Conservation (phyloP, 345 rosid genomes). For the Arabidopsis arenosa region DNA sequence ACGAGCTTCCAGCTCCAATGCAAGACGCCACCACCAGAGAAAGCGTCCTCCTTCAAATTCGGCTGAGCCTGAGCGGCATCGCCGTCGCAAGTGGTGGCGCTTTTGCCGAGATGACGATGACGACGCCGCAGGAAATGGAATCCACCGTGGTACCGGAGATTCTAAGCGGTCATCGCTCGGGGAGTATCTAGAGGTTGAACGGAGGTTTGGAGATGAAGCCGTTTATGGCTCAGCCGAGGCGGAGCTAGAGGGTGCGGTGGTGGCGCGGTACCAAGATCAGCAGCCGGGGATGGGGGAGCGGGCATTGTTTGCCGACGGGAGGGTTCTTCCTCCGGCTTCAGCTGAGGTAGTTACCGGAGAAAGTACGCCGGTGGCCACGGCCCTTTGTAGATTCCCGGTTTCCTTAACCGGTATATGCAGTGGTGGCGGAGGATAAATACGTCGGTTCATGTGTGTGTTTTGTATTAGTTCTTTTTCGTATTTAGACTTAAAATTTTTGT, state of each 20-base stretch:
- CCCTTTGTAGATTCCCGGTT: conserved; percentile 72
- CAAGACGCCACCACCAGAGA: conserved; percentile 35
- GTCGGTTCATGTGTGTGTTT: conserved; percentile 9
- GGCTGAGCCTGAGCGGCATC: conserved; percentile 52
- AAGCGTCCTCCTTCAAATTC: conserved; percentile 44
- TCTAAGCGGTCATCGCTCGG: conserved; percentile 79
- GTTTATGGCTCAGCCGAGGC: conserved; percentile 59
- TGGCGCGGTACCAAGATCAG: conserved; percentile 37
- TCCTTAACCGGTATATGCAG: conserved; percentile 79
- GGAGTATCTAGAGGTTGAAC: conserved; percentile 87
- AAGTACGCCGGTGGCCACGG: conserved; percentile 50
- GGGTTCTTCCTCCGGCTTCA: conserved; percentile 78
- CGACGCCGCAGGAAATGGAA: conserved; percentile 13
- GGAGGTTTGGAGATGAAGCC: conserved; percentile 76
- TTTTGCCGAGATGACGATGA: conserved; percentile 69
- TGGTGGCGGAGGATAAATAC: conserved; percentile 52
- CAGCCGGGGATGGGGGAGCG: conserved; percentile 52
- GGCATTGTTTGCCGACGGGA: conserved; percentile 75
- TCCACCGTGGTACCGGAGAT: conserved; percentile 32
- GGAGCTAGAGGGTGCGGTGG: conserved; percentile 61
- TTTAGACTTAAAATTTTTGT: background rate
- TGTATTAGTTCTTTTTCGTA: background rate
- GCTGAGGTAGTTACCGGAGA: conserved; percentile 39
- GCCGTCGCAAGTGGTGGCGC: conserved; percentile 81
- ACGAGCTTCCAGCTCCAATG: conserved; percentile 30